These are phyloP conservation scores for Botrytis elliptica DNA, from an alignment of 2,329 filamentous ascomycete species.

Conservation along the genomic window DNA sequence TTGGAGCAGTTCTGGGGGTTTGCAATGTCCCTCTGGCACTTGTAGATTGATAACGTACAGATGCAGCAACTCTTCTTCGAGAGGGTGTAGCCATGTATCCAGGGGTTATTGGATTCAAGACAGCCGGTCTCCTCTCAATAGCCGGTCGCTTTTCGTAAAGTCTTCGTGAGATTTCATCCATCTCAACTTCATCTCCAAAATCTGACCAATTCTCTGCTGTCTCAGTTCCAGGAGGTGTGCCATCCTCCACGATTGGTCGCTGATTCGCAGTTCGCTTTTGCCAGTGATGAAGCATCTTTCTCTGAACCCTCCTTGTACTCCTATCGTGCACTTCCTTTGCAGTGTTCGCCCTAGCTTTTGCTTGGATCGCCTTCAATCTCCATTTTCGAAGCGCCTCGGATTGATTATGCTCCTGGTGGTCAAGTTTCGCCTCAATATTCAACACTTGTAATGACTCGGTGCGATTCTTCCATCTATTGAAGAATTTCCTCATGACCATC, in stretches of 20 bases:
- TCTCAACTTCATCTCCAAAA: slow-evolving; percentile 33
- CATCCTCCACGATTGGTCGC: slow-evolving; percentile 24
- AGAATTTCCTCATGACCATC: slow-evolving; percentile 31
- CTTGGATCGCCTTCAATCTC: slow-evolving; percentile 35
- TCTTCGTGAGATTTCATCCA: slow-evolving; percentile 30
- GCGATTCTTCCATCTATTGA: slow-evolving; percentile 34
- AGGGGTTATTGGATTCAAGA: slow-evolving; percentile 24
- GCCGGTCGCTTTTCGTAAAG: slow-evolving; percentile 26
- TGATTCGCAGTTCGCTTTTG: slow-evolving; percentile 33
- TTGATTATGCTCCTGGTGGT: slow-evolving; percentile 35
- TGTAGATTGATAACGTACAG: slow-evolving; percentile 44
- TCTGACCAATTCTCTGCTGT: slow-evolving; percentile 36
- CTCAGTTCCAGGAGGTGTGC: slow-evolving; percentile 25
- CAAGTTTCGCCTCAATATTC: slow-evolving; percentile 33
- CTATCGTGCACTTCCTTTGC: slow-evolving; percentile 37
- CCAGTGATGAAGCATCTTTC: slow-evolving; percentile 40
- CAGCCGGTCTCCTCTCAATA: not conserved
- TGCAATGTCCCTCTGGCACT: slow-evolving; percentile 45
- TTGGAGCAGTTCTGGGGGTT: slow-evolving; percentile 40
- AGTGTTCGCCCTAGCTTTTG: slow-evolving; percentile 32
- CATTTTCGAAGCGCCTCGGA: slow-evolving; percentile 36
- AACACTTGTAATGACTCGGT: slow-evolving; percentile 30
- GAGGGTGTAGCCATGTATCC: slow-evolving; percentile 30
- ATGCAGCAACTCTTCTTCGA: slow-evolving; percentile 44
- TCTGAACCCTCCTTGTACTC: slow-evolving; percentile 37